Conservation (phyloP, 495 filamentous ascomycete species). For the Aspergillus homomorphus region DNA sequence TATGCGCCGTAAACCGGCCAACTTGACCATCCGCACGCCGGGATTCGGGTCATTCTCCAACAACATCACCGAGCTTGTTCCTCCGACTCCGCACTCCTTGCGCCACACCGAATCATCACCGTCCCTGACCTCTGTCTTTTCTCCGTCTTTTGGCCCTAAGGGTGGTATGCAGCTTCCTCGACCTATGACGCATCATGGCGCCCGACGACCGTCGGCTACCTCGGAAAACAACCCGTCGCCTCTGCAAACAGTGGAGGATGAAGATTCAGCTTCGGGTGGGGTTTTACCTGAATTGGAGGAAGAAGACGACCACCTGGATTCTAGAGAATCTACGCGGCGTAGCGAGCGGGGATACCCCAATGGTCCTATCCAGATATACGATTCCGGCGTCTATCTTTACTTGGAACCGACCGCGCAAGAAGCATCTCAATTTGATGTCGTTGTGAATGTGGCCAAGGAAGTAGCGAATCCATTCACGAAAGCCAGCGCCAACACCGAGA, state of each 20-base stretch:
- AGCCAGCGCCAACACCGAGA: constrained; percentile 31
- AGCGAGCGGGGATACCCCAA: constrained; percentile 81
- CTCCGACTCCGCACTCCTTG: constrained; percentile 53
- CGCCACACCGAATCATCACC: constrained; percentile 70
- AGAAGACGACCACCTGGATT: constrained; percentile 75
- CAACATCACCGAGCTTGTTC: constrained; percentile 38
- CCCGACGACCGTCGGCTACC: constrained; percentile 23
- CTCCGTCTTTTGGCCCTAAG: constrained; percentile 55
- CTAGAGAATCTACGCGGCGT: constrained; percentile 60
- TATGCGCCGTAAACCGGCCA: constrained; percentile 72
- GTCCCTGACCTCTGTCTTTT: constrained; percentile 55
- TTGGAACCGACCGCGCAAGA: constrained; percentile 85
- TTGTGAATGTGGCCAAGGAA: constrained; percentile 94
- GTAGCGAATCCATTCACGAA: constrained; percentile 79
- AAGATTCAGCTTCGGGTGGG: constrained; percentile 23
- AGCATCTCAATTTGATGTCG: constrained; percentile 81
- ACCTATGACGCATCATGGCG: constrained; percentile 38
- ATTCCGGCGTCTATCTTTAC: constrained; percentile 89
- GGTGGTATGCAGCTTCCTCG: constrained; percentile 64
- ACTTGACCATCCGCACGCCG: constrained; percentile 66
- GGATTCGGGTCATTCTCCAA: constrained; percentile 43
- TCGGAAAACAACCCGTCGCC: constrained; percentile 30
- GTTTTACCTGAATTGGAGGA: constrained; percentile 54
- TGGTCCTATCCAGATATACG: constrained; percentile 88
- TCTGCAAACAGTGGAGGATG: constrained; percentile 25